Percentiles rank a stretch among this genome's conserved stretches.
These are phyloP conservation scores for Neonectria punicea DNA, from an alignment of 2,329 filamentous ascomycete species.

Conservation along the genomic window DNA sequence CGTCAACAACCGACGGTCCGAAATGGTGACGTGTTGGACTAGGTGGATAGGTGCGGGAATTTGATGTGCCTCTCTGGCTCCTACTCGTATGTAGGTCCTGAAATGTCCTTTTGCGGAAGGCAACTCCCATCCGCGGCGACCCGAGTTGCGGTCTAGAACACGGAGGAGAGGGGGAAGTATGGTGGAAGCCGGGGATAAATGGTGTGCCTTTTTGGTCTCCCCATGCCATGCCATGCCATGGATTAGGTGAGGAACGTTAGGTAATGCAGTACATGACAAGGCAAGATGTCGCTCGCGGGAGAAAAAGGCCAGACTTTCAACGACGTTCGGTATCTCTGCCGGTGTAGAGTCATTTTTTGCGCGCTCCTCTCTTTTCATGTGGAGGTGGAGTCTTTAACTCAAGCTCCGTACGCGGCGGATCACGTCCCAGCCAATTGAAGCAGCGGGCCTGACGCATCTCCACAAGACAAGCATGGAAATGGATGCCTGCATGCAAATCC, in stretches of 20 bases:
- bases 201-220: not conserved
- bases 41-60: conserved; percentile 3
- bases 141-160: conserved; percentile 11
- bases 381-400: not conserved
- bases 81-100: not conserved
- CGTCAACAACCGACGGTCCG: not conserved
- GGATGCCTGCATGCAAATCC: conserved; percentile 11
- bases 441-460: conserved; percentile 1
- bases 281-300: not conserved
- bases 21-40: not conserved
- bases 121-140: not conserved
- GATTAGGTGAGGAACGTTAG: not conserved
- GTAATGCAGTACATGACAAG: not conserved
- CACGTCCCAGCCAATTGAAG: conserved; percentile 3
- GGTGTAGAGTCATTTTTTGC: conserved; percentile 19
- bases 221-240: not conserved
- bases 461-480: conserved; percentile 15
- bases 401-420: not conserved
- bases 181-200: not conserved
- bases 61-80: not conserved
- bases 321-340: conserved; percentile 14
- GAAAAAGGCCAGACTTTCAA: not conserved
- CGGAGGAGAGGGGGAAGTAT: too few species aligned
- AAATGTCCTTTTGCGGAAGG: not conserved
- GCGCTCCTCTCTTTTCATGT: not conserved